Evolutionary conservation across 1,284 basidiomycete genomes (phyloP), one percentile per base, ranked within the genome.

Genomic region (Mycosarcoma mackinlayi): DNA sequence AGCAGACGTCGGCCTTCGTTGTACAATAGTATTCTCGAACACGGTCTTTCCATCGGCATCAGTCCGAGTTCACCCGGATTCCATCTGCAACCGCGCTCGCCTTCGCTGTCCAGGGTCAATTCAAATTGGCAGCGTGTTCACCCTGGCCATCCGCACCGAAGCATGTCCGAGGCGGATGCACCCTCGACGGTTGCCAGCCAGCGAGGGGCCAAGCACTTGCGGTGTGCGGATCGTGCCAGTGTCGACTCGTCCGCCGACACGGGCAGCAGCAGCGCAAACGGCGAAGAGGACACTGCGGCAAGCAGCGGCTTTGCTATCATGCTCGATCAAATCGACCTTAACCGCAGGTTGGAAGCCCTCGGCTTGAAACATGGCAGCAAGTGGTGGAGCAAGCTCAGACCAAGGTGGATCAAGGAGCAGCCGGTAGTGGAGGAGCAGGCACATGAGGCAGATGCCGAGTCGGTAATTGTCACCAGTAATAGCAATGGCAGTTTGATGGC

Each of bases 41-140:
- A 79, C 24, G 80, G 80, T 5, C 56, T 82, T 6, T 74, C 69
- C 27, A 77, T 82, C 21, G 80, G 80, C 11, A 59, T 82, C 31
- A 73, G 73, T n/a, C 77, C 79, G 1, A 73, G 71, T 47, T 79
- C 77, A 27, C 80, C 80, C 1, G 80, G 80, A 1, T 82, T 82
- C 65, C 70, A 80, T 34, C 63, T 81, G 24, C 64, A 73, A 44
- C 61, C 73, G 13, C 65, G 70, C 30, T 63, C 60, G 21, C 66
- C 66, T 1, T 60, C 56, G n/a, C 23, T 58, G 13, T 56, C 52
- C 9, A 30, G 52, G 3, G 44, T 28, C 24, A 47, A 44, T 16
- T 60, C 57, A 24, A 48, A 27, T n/a, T 56, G 53, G 57, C 48
- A 54, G 19, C 30, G 44, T n/a, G n/a, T n/a, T n/a, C n/a, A 5